Conservation (phyloP, 805 yeast species). For the Kuraishia hungarica region DNA sequence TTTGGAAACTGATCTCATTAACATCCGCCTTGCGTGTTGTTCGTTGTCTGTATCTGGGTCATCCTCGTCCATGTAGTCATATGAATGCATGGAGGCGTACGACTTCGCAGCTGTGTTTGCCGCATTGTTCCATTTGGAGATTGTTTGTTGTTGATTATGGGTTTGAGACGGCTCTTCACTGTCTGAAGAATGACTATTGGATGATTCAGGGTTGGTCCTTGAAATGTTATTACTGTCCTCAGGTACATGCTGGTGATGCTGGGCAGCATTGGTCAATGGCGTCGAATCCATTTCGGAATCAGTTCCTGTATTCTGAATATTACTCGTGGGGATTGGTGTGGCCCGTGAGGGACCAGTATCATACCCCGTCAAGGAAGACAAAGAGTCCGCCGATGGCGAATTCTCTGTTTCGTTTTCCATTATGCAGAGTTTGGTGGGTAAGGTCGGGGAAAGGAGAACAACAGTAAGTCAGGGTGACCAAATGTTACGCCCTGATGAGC, state of each 20-base stretch:
- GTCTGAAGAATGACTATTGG: background rate
- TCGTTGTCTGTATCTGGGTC: conserved; percentile 26
- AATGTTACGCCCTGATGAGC: too few relatives aligned
- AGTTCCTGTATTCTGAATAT: background rate
- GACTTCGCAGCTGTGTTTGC: background rate
- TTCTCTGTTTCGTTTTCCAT: background rate
- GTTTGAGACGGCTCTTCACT: background rate
- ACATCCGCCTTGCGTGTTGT: conserved; percentile 18
- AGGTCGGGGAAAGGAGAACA: too few relatives aligned
- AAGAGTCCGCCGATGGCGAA: background rate
- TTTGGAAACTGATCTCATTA: conserved; percentile 12
- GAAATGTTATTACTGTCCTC: background rate
- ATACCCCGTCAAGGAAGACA: background rate
- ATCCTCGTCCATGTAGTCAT: conserved; percentile 14
- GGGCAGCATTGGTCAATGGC: background rate
- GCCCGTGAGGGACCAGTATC: background rate
- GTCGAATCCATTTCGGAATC: background rate
- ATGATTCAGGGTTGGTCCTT: background rate
- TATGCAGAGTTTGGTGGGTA: background rate
- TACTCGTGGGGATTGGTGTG: background rate
- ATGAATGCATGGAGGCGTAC: background rate
- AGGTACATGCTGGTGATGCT: background rate
- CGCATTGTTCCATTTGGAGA: background rate
- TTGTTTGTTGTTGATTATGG: background rate
- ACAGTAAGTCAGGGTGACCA: too few relatives aligned